phyloP scores from a whole-genome alignment of 164 flowering plant species.

The Stephania yunnanensis region DNA sequence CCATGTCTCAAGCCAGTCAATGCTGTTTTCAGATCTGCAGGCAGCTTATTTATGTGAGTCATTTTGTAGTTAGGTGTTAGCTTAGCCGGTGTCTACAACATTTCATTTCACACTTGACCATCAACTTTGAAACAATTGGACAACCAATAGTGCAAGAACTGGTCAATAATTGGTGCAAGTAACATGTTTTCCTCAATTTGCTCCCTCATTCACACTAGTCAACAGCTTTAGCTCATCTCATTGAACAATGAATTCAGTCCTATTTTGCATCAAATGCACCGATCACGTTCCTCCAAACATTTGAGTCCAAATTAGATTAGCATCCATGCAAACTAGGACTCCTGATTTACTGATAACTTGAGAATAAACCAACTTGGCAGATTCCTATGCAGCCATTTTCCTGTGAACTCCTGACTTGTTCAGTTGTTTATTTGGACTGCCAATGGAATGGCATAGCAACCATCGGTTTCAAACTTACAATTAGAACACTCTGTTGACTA shows the following conservation, averaged over 20 bases:
- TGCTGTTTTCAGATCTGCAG: neutral
- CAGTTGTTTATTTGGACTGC: neutral
- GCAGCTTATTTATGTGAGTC: neutral
- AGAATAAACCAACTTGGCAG: neutral
- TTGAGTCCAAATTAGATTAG: neutral
- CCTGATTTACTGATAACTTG: neutral
- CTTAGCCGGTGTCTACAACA: too few relatives aligned
- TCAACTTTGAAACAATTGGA: too few relatives aligned
- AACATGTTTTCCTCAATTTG: neutral
- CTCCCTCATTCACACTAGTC: neutral
- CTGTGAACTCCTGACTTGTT: neutral
- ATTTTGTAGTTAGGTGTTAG: too few relatives aligned
- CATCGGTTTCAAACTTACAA: neutral
- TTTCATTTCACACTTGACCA: too few relatives aligned
- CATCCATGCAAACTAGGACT: neutral
- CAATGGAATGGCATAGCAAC: neutral
- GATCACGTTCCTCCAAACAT: neutral
- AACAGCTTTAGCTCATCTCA: neutral
- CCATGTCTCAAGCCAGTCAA: neutral
- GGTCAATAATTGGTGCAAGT: neutral
- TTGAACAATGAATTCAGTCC: neutral
- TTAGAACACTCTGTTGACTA: neutral
- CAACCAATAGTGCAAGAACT: neutral
- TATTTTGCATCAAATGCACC: neutral
- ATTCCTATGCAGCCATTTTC: neutral